Evolutionary conservation across 2,329 filamentous ascomycete species (phyloP).

Genomic region (Periconia macrospinosa): DNA sequence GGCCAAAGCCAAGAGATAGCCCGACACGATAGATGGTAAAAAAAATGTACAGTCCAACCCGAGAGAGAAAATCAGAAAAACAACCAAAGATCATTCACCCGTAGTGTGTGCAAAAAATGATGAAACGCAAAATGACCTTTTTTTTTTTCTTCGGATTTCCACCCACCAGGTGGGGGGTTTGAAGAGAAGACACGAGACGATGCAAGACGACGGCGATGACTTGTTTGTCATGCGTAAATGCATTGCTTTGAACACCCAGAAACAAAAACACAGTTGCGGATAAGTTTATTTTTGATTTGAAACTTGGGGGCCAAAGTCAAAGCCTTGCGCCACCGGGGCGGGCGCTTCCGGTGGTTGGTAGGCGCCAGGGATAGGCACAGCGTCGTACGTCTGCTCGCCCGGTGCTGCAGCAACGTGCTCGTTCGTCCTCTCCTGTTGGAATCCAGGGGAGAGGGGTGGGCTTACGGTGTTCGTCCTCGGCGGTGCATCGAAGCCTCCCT

Average conservation of each 20-base stretch:
- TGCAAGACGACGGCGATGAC: conserved; percentile 12
- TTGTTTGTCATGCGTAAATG: not conserved
- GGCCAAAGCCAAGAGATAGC: conserved; percentile 5
- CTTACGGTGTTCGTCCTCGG: conserved; percentile 40
- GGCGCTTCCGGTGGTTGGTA: conserved; percentile 59
- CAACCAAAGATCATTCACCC: not conserved
- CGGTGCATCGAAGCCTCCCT: conserved; percentile 61
- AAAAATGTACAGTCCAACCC: conserved; percentile 2
- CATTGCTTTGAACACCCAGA: not conserved
- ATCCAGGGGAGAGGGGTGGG: conserved; percentile 41
- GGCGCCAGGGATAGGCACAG: conserved; percentile 85
- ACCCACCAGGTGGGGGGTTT: not conserved
- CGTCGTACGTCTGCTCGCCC: conserved; percentile 80
- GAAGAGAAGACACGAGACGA: conserved; percentile 26
- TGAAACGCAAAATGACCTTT: too few species aligned
- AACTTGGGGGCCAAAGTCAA: conserved; percentile 43
- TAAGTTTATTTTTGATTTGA: conserved; percentile 20
- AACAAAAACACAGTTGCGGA: conserved; percentile 2
- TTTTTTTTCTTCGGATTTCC: too few species aligned
- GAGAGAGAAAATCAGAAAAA: not conserved
- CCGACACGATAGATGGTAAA: conserved; percentile 6
- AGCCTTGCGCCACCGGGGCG: conserved; percentile 42
- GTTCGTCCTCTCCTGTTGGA: conserved; percentile 52
- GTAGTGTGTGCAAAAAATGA: too few species aligned
- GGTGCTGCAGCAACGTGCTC: conserved; percentile 71